Base-by-base conservation (phyloP, 2,329 filamentous ascomycete genomes). In the Truncatella angustata region DNA sequence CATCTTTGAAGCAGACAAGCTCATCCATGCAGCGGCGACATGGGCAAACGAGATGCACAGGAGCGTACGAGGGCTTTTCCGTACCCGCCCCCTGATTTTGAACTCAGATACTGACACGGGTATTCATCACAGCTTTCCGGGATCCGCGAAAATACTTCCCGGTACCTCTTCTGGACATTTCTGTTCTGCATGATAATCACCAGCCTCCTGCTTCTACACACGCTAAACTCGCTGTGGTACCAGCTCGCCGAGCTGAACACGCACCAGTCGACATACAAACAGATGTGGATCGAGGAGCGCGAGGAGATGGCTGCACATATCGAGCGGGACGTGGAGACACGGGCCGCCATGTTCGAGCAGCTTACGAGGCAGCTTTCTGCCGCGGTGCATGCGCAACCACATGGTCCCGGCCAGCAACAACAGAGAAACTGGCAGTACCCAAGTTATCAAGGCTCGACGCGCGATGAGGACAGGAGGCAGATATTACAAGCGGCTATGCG, bases 161-260 rank as follows among this genome's bases (percentile, higher is more conserved):
- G 47, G 23, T 21, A 49, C 51, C 47, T 53, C 26, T 53, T 53
- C 45, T 53, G 51, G 46, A 49, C 46, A 28, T 40, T 49, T 21
- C 26, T 53, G 9, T 34, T 32, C 28, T 34, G 36, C 28, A 39
- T 30, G 9, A 44, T 36, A 21, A 45, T 32, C 21, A 49, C 32
- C 1, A 23, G 14, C 16, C 10, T 42, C 5, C 26, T 39, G 21
- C 30, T 46, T 21, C 37, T 53, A 26, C 47, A 39, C 26, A 49
- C 51, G 1, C 45, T 53, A 16, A 53, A 53, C 45, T 35, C 30
- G 10, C 37, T 53, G 6, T 49, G 21, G 5, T 42, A 49, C 37
- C 37, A 49, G 30, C 51, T 53, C 16, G 9, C 9, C 6, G 51
- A 53, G 23, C 45, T 53, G 26, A 53, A 53, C 45, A 10, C 16